Conservation (phyloP, 257 asterid genomes). For the Mentha longifolia region DNA sequence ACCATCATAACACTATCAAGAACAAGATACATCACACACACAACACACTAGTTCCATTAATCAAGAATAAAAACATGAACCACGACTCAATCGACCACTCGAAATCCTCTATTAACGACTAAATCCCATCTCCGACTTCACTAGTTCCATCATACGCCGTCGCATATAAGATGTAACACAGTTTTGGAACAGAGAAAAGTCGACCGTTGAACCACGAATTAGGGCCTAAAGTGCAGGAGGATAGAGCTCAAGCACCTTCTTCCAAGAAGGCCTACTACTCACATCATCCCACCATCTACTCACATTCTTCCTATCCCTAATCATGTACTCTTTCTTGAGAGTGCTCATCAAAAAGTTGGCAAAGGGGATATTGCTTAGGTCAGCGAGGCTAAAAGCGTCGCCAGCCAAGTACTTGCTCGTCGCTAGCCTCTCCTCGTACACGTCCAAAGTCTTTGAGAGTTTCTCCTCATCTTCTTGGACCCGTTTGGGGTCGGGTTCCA, state of each 20-base stretch:
- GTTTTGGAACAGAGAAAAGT: too few relatives aligned
- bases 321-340: conserved; percentile 41
- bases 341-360: conserved; percentile 37
- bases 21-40: too few relatives aligned
- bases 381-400: conserved; percentile 54
- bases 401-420: conserved; percentile 55
- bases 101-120: too few relatives aligned
- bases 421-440: conserved; percentile 52
- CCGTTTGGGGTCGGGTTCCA: conserved; percentile 29
- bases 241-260: conserved; percentile 40
- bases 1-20: too few relatives aligned
- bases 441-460: conserved; percentile 44
- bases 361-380: conserved; percentile 54
- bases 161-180: too few relatives aligned
- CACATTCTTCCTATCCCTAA: conserved; percentile 51
- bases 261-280: conserved; percentile 55
- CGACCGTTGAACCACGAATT: too few relatives aligned
- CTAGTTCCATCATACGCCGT: too few relatives aligned
- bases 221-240: conserved; percentile 21
- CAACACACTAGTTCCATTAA: too few relatives aligned
- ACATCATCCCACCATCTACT: conserved; percentile 59
- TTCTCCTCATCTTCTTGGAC: conserved; percentile 44
- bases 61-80: too few relatives aligned
- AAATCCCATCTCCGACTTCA: too few relatives aligned
- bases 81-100: too few relatives aligned